Conservation (phyloP, 2,329 filamentous ascomycete species). For the Tolypocladium tundrense region DNA sequence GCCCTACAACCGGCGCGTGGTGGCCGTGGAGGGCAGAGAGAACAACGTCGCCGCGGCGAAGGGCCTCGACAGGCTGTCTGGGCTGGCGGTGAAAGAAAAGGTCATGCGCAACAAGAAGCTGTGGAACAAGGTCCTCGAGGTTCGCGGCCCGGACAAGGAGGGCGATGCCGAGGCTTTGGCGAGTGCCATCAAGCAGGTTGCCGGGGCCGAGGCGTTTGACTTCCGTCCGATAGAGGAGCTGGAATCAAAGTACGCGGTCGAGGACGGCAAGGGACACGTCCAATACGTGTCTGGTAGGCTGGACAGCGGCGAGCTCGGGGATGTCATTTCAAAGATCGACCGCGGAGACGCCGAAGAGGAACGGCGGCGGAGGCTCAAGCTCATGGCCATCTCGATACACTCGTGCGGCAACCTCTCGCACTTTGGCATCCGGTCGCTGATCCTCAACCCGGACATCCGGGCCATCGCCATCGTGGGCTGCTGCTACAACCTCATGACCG, state of each 20-base stretch:
- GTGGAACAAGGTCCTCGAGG: slow-evolving; percentile 44
- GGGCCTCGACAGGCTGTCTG: slow-evolving; percentile 73
- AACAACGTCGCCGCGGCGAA: slow-evolving; percentile 81
- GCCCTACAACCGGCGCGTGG: slow-evolving; percentile 77
- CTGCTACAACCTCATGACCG: slow-evolving; percentile 94
- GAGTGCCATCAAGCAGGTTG: slow-evolving; percentile 22
- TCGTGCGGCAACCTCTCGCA: slow-evolving; percentile 97
- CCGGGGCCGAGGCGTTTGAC: slow-evolving; percentile 22
- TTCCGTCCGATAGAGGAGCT: slow-evolving; percentile 41
- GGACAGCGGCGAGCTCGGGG: slow-evolving; percentile 59
- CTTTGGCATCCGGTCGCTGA: slow-evolving; percentile 77
- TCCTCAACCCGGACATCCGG: slow-evolving; percentile 72
- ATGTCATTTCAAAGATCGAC: slow-evolving; percentile 54
- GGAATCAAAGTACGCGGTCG: slow-evolving; percentile 39
- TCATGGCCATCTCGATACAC: slow-evolving; percentile 92
- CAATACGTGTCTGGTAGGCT: slow-evolving; percentile 70
- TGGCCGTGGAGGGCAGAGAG: slow-evolving; percentile 82
- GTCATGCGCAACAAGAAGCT: slow-evolving; percentile 78
- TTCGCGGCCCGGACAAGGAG: slow-evolving; percentile 16
- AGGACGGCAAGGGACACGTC: slow-evolving; percentile 57
- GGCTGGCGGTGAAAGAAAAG: slow-evolving; percentile 61
- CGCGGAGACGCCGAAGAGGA: slow-evolving; percentile 8
- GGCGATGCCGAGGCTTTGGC: slow-evolving; percentile 30
- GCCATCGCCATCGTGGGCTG: slow-evolving; percentile 96
- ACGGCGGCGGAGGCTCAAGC: slow-evolving; percentile 28